Evolutionary conservation across 2,329 filamentous ascomycete species (phyloP), one percentile per base, ranked within the genome.

Genomic region (Graphiopsis chlorocephala): DNA sequence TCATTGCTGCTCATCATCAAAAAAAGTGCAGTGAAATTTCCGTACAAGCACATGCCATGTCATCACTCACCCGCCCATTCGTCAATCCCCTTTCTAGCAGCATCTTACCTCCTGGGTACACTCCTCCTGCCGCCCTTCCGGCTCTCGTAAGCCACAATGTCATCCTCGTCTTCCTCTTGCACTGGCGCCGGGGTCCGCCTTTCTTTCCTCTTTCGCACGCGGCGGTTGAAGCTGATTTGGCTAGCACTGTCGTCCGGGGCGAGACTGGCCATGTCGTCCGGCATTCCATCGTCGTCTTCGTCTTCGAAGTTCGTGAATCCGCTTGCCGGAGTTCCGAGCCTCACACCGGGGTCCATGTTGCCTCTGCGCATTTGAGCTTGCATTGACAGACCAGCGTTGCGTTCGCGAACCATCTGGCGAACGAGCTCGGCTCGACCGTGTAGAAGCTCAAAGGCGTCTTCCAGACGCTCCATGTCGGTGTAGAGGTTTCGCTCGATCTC

Each of bases 401-500:
- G 90, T 74, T 95, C 90, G 6, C 93, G 89, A 5, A 98, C 83
- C 0, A 89, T 86, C 25, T 86, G 88, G 5, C 94, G 88, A 17
- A 97, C 91, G 20, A 83, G 78, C 78, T 97, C 93, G 1, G 94
- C 94, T 72, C 89, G 90, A 69, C 87, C 85, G 75, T 98, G 94
- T n/a, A 98, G 83, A 29, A 87, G 88, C 79, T 98, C 94, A 71
- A 98, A 97, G 0, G 93, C 93, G 74, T 97, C 92, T 77, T 98
- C 94, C 26, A 98, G 85, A 0, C 88, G 88, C 78, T 98, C 94
- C 94, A 98, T 98, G 67, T 93, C 92, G 35, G 88, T 85, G 78
- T 94, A 97, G 65, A 98, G 96, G 73, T 97, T 92, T 7, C 93
- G 88, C 78, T 98, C 94, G 45, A 97, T 88, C 78, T 97, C 94